A percentile compares a stretch with the other conserved stretches of the same genome.
phyloP scores from a whole-genome alignment of 176 grass and related monocot species.

The Bothriochloa decipiens region DNA sequence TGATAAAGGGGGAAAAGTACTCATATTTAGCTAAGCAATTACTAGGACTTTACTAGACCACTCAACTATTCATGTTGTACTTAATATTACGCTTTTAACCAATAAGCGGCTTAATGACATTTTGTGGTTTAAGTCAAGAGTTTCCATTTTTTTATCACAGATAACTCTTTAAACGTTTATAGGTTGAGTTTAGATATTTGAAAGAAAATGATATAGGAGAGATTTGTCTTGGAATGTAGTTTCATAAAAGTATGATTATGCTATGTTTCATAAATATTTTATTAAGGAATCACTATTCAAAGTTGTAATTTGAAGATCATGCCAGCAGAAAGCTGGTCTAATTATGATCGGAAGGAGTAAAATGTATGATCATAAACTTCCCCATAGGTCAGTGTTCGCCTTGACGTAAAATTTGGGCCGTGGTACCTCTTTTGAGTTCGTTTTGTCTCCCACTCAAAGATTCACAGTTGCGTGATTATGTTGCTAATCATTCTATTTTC shows the following conservation, averaged over 20 bases:
- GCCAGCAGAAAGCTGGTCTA: background rate
- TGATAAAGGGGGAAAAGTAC: too few species aligned
- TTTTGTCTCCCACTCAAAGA: background rate
- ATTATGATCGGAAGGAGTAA: background rate
- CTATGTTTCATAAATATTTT: background rate
- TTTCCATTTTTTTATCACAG: background rate
- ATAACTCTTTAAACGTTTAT: background rate
- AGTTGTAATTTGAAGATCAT: background rate
- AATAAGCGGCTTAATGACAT: background rate
- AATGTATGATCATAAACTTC: background rate
- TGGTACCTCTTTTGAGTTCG: background rate
- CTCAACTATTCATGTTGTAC: background rate
- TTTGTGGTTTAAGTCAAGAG: background rate
- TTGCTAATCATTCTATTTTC: background rate
- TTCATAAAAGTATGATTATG: background rate
- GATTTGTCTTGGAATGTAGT: background rate
- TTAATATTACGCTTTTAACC: background rate
- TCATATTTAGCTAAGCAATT: background rate
- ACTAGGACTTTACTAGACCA: background rate
- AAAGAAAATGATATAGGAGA: background rate
- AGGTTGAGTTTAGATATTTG: background rate
- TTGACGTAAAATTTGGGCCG: background rate
- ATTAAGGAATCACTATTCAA: background rate
- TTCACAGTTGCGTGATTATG: background rate
- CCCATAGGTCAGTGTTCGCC: background rate